These are phyloP conservation scores for Linanthus parryae DNA, from an alignment of 148 eudicot species.

Conservation along the genomic window DNA sequence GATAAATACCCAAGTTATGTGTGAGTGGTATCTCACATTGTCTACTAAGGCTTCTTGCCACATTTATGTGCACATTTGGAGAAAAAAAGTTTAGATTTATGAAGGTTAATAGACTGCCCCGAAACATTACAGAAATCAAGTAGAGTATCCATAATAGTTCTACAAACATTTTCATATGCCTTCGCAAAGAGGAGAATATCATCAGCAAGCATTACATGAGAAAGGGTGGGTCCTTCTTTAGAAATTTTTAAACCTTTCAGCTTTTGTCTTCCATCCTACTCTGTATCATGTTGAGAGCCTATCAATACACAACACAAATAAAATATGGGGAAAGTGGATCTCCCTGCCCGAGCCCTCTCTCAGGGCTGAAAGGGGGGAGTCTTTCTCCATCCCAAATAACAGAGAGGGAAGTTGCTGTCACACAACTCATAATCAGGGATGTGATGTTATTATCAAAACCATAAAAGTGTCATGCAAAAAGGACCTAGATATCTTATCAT, in stretches of 20 bases:
- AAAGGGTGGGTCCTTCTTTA: not conserved
- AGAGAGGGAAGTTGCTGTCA: not conserved
- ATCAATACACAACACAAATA: not conserved
- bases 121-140: not conserved
- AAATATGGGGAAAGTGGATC: not conserved
- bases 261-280: not conserved
- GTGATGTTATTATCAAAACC: too few relatives aligned
- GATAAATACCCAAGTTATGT: not conserved
- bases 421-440: not conserved
- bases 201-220: not conserved
- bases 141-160: not conserved
- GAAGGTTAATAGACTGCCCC: not conserved
- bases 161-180: not conserved
- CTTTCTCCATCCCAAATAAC: not conserved
- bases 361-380: not conserved
- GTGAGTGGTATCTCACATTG: not conserved
- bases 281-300: not conserved
- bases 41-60: not conserved
- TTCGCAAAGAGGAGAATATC: not conserved
- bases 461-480: not conserved
- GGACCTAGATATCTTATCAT: not conserved
- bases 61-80: not conserved
- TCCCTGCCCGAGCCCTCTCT: not conserved
- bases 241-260: not conserved
- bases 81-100: not conserved